Evolutionary conservation across 176 grass and related monocot species (phyloP).

Genomic region (Triticum timopheevii): DNA sequence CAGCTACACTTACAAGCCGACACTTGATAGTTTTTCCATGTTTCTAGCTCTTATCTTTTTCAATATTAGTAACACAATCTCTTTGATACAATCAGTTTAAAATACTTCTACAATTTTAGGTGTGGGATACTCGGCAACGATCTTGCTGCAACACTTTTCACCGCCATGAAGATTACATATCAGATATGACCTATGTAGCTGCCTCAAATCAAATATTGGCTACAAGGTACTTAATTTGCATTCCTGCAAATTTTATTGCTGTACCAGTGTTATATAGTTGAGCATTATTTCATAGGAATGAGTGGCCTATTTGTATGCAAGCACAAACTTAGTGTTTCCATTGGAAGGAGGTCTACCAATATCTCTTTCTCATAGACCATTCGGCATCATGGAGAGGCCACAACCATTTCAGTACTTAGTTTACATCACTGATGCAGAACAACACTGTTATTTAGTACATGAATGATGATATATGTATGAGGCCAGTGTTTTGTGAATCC

Average conservation of each 20-base stretch:
- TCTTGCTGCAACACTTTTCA: slow-evolving; percentile 88
- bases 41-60: background rate
- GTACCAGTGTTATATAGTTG: background rate
- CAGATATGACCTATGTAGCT: slow-evolving; percentile 73
- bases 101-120: slow-evolving; percentile 40
- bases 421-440: background rate
- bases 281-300: background rate
- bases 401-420: background rate
- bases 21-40: background rate
- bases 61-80: background rate
- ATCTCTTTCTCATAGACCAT: background rate
- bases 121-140: slow-evolving; percentile 81
- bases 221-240: slow-evolving; percentile 55
- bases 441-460: background rate
- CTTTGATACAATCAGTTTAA: slow-evolving; percentile 3
- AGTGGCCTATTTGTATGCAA: background rate
- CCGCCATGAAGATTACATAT: slow-evolving; percentile 94
- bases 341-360: background rate
- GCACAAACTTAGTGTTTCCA: background rate
- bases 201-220: slow-evolving; percentile 81
- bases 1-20: background rate
- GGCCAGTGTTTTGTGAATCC: background rate
- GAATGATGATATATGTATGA: background rate
- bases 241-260: slow-evolving; percentile 7
- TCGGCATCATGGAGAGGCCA: background rate